Conservation (phyloP, 768 basidiomycete genomes). For the Lactarius sanguifluus region DNA sequence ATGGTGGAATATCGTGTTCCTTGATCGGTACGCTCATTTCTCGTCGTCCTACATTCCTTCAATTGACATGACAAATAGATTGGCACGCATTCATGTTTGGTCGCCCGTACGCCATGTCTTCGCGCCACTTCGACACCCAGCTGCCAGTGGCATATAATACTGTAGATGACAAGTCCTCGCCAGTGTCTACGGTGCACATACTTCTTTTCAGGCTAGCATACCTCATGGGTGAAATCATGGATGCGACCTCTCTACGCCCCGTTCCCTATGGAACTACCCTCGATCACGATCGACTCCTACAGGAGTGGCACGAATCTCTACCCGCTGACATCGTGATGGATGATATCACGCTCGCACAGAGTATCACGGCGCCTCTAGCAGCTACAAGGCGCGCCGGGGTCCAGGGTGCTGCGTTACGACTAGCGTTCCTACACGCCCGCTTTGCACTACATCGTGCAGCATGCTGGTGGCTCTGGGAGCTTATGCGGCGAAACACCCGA, state of each 20-base stretch:
- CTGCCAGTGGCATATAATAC: slow-evolving; percentile 70
- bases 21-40: slow-evolving; percentile 61
- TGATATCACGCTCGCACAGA: slow-evolving; percentile 70
- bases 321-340: slow-evolving; percentile 74
- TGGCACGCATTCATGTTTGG: slow-evolving; percentile 92
- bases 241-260: slow-evolving; percentile 71
- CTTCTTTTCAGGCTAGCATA: slow-evolving; percentile 75
- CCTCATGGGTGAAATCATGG: slow-evolving; percentile 82
- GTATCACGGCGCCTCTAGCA: slow-evolving; percentile 61
- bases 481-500: slow-evolving; percentile 28
- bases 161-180: slow-evolving; percentile 58
- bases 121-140: slow-evolving; percentile 82
- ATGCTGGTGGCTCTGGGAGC: slow-evolving; percentile 44
- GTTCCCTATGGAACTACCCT: slow-evolving; percentile 73
- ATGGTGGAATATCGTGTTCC: slow-evolving; percentile 85
- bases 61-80: slow-evolving; percentile 44
- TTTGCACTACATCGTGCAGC: slow-evolving; percentile 83
- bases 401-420: slow-evolving; percentile 78
- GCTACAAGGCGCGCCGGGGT: slow-evolving; percentile 68
- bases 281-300: slow-evolving; percentile 68
- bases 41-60: slow-evolving; percentile 18
- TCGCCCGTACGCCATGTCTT: slow-evolving; percentile 68
- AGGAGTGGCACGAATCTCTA: slow-evolving; percentile 75
- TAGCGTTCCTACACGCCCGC: slow-evolving; percentile 77
- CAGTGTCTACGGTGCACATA: slow-evolving; percentile 71